Percentiles rank a stretch among this genome's conserved stretches.
Evolutionary conservation across 805 yeast species (phyloP).

Genomic region (Cephaloascus fragrans): DNA sequence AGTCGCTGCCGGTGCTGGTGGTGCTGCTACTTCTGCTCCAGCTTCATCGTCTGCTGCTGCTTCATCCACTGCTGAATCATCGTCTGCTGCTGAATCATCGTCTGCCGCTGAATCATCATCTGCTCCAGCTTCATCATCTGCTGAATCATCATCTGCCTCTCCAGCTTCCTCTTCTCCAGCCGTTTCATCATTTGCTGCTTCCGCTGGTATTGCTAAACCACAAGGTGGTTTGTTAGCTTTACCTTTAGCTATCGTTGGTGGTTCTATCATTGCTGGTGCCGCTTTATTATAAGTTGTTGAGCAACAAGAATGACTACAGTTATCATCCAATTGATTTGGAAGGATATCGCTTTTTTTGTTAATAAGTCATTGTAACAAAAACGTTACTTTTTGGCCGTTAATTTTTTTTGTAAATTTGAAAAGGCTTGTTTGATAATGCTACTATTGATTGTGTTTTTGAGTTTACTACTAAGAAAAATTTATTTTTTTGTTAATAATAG

Average conservation of each 20-base stretch:
- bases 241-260: too few relatives aligned
- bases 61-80: conserved; percentile 5
- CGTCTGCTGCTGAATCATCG: conserved; percentile 8
- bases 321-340: neutral
- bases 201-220: too few relatives aligned
- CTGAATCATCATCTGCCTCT: conserved; percentile 5
- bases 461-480: neutral
- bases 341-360: neutral
- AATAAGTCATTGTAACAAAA: neutral
- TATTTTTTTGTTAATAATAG: too few relatives aligned
- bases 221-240: too few relatives aligned
- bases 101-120: conserved; percentile 7
- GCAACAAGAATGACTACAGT: neutral
- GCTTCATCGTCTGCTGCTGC: conserved; percentile 7
- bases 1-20: conserved; percentile 2
- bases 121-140: conserved; percentile 3
- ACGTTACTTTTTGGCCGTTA: neutral
- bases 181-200: conserved; percentile 7
- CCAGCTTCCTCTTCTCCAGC: conserved; percentile 8
- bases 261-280: neutral
- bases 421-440: too few relatives aligned
- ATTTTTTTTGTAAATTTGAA: neutral
- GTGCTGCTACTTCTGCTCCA: conserved; percentile 6
- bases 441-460: neutral
- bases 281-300: conserved; percentile 6